phyloP scores from a whole-genome alignment of 768 basidiomycete species.

The Suillus fuscotomentosus region DNA sequence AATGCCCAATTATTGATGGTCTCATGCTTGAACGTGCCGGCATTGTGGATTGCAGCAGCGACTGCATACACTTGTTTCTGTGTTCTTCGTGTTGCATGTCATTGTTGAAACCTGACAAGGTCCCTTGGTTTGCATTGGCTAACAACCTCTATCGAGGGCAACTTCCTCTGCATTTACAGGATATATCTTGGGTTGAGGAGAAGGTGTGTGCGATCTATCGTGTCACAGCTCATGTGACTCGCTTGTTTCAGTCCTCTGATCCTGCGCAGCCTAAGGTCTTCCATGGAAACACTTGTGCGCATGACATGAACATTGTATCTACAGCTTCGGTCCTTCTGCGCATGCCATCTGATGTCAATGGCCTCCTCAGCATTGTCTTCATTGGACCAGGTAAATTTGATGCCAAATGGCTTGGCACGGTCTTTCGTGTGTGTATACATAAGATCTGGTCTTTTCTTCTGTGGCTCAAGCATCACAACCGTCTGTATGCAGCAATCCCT shows the following conservation, averaged over 20 bases:
- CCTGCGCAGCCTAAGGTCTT: conserved; percentile 20
- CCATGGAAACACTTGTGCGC: conserved; percentile 34
- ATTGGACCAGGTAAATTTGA: conserved; percentile 22
- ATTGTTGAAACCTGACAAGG: no score
- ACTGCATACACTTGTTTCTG: no score
- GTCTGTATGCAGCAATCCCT: background rate
- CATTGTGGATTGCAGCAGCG: no score
- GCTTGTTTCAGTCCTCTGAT: conserved; percentile 24
- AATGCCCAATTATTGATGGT: no score
- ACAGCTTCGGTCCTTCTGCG: conserved; percentile 26
- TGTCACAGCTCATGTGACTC: conserved; percentile 25
- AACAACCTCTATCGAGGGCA: no score
- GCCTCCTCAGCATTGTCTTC: conserved; percentile 26
- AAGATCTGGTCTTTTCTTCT: conserved; percentile 1
- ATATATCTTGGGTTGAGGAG: conserved; percentile 26
- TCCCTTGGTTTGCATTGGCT: no score
- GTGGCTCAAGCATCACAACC: conserved; percentile 7
- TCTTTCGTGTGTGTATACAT: background rate
- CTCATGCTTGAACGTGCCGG: no score
- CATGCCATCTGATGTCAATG: conserved; percentile 24
- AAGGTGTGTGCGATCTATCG: conserved; percentile 27
- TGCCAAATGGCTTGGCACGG: background rate
- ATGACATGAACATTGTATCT: conserved; percentile 31
- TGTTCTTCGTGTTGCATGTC: no score
- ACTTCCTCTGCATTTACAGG: no score